phyloP scores from a whole-genome alignment of 2,329 filamentous ascomycete species.

The Trichothecium roseum region DNA sequence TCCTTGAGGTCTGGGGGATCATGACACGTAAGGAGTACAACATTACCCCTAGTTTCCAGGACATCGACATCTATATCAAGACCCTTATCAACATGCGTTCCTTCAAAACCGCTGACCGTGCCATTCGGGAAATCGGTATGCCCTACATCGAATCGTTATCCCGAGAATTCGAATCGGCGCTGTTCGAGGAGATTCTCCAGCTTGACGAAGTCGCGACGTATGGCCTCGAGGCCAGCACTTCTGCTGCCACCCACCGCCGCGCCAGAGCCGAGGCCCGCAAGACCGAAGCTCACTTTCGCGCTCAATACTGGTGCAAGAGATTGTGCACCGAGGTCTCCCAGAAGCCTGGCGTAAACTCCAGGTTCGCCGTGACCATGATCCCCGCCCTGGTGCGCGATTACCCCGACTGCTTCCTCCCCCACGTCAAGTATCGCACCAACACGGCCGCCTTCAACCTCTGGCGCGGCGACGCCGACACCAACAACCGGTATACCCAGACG shows the following conservation, averaged over 20 bases:
- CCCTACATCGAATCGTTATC: conserved; percentile 22
- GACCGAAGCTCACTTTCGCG: conserved; percentile 20
- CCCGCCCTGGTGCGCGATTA: conserved; percentile 23
- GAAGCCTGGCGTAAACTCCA: conserved; percentile 7
- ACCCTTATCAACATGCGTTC: conserved; percentile 20
- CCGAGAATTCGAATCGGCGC: conserved; percentile 13
- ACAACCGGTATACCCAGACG: too few relatives aligned
- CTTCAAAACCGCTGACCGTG: conserved; percentile 11
- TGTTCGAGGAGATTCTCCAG: conserved; percentile 21
- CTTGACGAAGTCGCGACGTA: conserved; percentile 10
- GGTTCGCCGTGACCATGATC: conserved; percentile 11
- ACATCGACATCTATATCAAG: conserved; percentile 37
- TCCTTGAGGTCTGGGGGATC: conserved; percentile 17
- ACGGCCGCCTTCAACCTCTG: conserved; percentile 18
- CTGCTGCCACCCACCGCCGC: conserved; percentile 14
- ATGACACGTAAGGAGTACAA: conserved; percentile 51
- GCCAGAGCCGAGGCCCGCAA: conserved; percentile 17
- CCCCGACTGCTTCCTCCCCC: conserved; percentile 18
- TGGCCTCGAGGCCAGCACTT: conserved; percentile 1
- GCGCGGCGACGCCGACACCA: conserved; percentile 9
- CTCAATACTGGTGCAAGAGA: conserved; percentile 14
- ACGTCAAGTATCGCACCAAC: conserved; percentile 20
- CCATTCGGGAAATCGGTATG: conserved; percentile 29
- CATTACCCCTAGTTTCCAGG: conserved; percentile 43
- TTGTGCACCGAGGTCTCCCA: conserved; percentile 16